Evolutionary conservation across 1,284 basidiomycete genomes (phyloP).

Genomic region (Afroboletus lepidellus): DNA sequence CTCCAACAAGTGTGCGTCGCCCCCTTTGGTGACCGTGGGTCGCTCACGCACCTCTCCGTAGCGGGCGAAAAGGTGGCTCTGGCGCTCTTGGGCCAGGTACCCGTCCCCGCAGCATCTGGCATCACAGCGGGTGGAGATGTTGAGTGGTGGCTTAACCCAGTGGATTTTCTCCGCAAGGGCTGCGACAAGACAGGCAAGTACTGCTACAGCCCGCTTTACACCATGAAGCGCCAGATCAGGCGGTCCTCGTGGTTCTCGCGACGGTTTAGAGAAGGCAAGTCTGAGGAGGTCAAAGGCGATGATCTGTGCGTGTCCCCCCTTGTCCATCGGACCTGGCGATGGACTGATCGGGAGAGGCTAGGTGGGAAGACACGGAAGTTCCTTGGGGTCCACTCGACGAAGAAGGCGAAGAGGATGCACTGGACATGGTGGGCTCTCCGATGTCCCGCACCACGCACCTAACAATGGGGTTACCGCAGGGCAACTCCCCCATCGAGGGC

Average conservation of each 20-base stretch:
- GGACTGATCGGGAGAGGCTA: too few species aligned
- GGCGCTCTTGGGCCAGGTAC: conserved; percentile 15
- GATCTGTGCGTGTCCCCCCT: conserved; percentile 6
- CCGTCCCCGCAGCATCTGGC: conserved; percentile 7
- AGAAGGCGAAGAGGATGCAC: conserved; percentile 23
- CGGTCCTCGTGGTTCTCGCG: not conserved
- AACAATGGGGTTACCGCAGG: too few species aligned
- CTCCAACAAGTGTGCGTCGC: conserved; percentile 23
- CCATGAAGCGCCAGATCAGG: conserved; percentile 16
- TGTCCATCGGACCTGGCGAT: too few species aligned
- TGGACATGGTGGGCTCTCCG: conserved; percentile 12
- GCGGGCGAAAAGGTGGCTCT: conserved; percentile 27
- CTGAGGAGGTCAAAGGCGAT: not conserved
- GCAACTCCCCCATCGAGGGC: too few species aligned
- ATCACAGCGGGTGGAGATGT: conserved; percentile 7
- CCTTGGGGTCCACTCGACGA: conserved; percentile 29
- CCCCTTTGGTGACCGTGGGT: not conserved
- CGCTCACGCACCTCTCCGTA: not conserved
- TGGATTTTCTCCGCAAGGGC: conserved; percentile 21
- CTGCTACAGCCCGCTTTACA: conserved; percentile 26
- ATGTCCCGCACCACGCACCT: too few species aligned
- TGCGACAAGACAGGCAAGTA: conserved; percentile 14
- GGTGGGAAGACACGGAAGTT: conserved; percentile 18
- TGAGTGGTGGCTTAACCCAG: conserved; percentile 18
- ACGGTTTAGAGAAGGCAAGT: conserved; percentile 10